Conservation (phyloP, 208 protist species). For the Angomonas deanei region DNA sequence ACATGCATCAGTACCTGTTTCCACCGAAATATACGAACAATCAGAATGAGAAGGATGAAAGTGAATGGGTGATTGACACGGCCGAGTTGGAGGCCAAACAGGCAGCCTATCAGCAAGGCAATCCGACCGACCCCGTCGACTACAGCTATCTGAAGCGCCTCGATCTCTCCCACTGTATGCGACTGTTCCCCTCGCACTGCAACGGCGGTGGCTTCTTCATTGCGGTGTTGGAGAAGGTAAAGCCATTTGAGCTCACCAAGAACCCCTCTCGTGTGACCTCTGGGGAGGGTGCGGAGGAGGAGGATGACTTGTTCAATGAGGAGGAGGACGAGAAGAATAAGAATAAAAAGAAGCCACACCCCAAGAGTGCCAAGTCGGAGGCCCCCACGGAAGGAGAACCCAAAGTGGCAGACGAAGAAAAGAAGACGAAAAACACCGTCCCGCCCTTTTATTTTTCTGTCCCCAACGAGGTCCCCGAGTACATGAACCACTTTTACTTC, state of each 20-base stretch:
- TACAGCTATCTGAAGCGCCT: constrained; percentile 19
- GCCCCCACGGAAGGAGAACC: constrained; percentile 7
- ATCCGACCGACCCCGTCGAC: constrained; percentile 40
- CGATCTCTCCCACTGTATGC: constrained; percentile 87
- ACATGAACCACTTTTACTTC: constrained; percentile 51
- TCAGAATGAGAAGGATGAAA: not conserved
- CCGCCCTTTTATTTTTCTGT: constrained; percentile 62
- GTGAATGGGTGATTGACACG: not conserved
- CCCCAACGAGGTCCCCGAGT: constrained; percentile 29
- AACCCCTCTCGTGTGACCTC: constrained; percentile 2
- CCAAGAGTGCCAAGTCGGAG: not conserved
- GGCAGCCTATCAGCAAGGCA: constrained; percentile 14
- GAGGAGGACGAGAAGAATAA: not conserved
- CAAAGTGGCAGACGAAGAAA: not conserved
- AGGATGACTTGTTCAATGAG: not conserved
- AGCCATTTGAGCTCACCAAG: constrained; percentile 45
- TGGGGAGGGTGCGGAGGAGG: constrained; percentile 6
- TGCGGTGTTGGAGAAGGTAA: constrained; percentile 90
- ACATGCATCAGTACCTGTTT: constrained; percentile 72
- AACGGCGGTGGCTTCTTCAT: constrained; percentile 97
- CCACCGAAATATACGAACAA: constrained; percentile 20
- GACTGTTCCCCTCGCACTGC: constrained; percentile 92
- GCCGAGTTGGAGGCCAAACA: not conserved
- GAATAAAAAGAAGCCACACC: not conserved
- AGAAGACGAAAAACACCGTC: constrained; percentile 9